Base-by-base conservation (phyloP, 352 stramenopile species). In the Globisporangium okanoganense region DNA sequence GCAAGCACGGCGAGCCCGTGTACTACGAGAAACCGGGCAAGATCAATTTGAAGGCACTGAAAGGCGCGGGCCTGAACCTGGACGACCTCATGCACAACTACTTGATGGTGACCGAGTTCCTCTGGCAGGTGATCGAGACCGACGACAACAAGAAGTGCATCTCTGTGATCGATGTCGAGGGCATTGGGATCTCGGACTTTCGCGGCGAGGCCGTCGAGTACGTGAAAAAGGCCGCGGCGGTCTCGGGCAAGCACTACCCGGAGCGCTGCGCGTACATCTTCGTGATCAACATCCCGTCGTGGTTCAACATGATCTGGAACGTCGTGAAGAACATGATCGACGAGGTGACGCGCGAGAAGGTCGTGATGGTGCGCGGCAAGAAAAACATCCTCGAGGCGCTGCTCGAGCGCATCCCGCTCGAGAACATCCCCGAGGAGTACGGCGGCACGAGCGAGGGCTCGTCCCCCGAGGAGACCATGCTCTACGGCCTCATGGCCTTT, bases 251-350 rank as follows among this genome's bases (percentile, higher is more conserved):
- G 47, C 92, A 98, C 71, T 98, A 97, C 70, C 95, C 95, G 1
- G 87, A 97, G 67, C 82, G 95, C 20, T 96, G 87, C 40, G 87
- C 94, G 59, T 96, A 94, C 65, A 98, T 97, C 52, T 90, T 98
- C 24, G 77, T 98, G 31, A 88, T 98, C 61, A 98, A 98, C 73
- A 89, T 97, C 35, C 95, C 95, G 14, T 93, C 79, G 45, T 98
- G 95, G 95, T 97, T 98, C 69, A 88, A 84, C 58, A 80, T 88
- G 45, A 78, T 98, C 49, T 98, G 94, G 79, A 97, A 96, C 69
- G 79, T 94, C 13, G 84, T 98, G 50, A 94, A 97, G 70, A 89
- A 84, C 5, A 81, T 98, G 70, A 74, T 98, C 27, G 82, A 97
- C 62, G 92, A 97, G 56, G 90, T 94, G 25, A 98, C 95, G 35